Evolutionary conservation across 2,329 filamentous ascomycete species (phyloP).

Genomic region (Keithomyces neogunnii): DNA sequence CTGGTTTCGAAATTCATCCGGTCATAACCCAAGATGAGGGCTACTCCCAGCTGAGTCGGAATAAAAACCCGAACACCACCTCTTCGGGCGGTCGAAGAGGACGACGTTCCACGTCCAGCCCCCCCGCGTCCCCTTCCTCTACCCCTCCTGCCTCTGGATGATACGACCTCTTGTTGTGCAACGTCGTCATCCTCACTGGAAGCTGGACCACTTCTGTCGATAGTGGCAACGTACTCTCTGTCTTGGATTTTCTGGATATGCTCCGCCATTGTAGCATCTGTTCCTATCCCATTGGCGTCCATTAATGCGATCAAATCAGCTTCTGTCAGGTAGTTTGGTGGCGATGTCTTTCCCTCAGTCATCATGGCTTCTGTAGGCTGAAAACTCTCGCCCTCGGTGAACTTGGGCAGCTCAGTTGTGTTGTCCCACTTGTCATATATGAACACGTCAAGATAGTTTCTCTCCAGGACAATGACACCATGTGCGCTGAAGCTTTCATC

Average conservation of each 20-base stretch:
- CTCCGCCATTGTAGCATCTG: conserved; percentile 97
- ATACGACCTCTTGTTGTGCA: conserved; percentile 26
- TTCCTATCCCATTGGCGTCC: conserved; percentile 98
- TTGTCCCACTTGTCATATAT: conserved; percentile 95
- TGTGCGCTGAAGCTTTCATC: conserved; percentile 74
- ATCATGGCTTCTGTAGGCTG: conserved; percentile 84
- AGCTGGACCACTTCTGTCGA: conserved; percentile 32
- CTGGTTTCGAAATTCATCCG: conserved; percentile 88
- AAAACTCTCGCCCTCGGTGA: conserved; percentile 71
- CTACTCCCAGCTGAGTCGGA: conserved; percentile 83
- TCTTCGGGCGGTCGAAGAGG: conserved; percentile 33
- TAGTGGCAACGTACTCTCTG: conserved; percentile 71
- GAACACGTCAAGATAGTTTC: conserved; percentile 93
- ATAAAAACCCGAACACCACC: conserved; percentile 74
- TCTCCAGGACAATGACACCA: conserved; percentile 75
- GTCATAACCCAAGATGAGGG: conserved; percentile 90
- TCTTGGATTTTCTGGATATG: conserved; percentile 95
- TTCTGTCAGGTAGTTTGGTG: conserved; percentile 84
- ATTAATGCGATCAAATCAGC: conserved; percentile 92
- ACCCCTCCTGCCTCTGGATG: conserved; percentile 38
- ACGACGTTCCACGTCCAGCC: conserved; percentile 30
- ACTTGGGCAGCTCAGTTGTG: conserved; percentile 71
- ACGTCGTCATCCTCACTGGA: conserved; percentile 32
- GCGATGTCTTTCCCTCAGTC: conserved; percentile 78
- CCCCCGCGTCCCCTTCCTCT: conserved; percentile 36